These are phyloP conservation scores for Aspergillus versicolor DNA, from an alignment of 2,329 filamentous ascomycete species.

Conservation along the genomic window DNA sequence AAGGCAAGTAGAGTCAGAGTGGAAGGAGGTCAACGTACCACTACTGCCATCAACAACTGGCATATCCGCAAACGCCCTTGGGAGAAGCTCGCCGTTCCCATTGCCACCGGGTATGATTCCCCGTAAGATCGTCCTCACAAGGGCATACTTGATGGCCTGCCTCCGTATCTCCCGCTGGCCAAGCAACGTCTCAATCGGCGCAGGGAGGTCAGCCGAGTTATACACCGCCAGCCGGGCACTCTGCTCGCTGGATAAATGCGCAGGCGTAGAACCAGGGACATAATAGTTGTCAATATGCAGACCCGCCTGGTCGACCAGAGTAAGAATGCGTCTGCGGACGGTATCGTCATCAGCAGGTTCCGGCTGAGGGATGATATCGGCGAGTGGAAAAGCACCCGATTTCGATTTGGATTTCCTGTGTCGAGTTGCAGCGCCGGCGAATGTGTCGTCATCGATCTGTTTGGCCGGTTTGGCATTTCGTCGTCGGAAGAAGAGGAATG, in stretches of 20 bases:
- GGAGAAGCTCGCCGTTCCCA: slow-evolving; percentile 6
- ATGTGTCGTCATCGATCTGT: no score
- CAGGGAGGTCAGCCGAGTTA: slow-evolving; percentile 20
- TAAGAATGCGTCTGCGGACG: slow-evolving; percentile 24
- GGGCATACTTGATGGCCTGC: slow-evolving; percentile 23
- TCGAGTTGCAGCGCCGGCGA: not conserved
- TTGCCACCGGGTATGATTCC: slow-evolving; percentile 17
- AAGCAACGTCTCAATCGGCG: slow-evolving; percentile 18
- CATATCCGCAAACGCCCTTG: slow-evolving; percentile 1
- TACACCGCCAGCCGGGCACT: slow-evolving; percentile 14
- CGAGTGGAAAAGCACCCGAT: not conserved
- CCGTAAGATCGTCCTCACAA: slow-evolving; percentile 19
- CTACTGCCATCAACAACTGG: not conserved
- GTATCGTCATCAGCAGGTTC: slow-evolving; percentile 28
- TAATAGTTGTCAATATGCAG: slow-evolving; percentile 42
- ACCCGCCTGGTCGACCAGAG: slow-evolving; percentile 33
- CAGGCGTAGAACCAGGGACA: not conserved
- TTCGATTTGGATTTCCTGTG: not conserved
- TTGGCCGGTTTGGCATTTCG: not conserved
- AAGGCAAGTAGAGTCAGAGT: no score
- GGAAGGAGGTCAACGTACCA: not conserved
- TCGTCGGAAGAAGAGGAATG: slow-evolving; percentile 23
- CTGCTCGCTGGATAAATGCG: slow-evolving; percentile 1
- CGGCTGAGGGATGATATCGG: slow-evolving; percentile 25
- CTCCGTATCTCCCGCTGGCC: slow-evolving; percentile 9